A percentile compares a stretch with the other conserved stretches of the same genome.
phyloP scores from a whole-genome alignment of 495 filamentous ascomycete genomes.

The Acidomyces sp. region DNA sequence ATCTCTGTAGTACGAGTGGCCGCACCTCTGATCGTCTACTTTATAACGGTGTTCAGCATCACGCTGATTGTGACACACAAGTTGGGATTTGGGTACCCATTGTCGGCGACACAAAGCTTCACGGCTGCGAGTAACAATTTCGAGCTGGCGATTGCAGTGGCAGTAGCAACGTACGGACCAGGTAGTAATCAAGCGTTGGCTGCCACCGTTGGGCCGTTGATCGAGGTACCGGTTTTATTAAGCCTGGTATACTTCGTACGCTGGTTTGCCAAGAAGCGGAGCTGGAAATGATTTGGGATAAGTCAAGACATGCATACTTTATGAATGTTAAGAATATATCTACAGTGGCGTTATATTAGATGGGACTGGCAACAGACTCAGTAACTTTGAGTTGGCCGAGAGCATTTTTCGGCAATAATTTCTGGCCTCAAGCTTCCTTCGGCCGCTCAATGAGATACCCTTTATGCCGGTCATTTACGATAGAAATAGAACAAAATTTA shows the following conservation, averaged over 20 bases:
- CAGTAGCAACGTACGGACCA: slow-evolving; percentile 70
- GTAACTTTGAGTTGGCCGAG: too few species aligned
- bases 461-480: too few species aligned
- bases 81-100: slow-evolving; percentile 56
- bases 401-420: too few species aligned
- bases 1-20: slow-evolving; percentile 68
- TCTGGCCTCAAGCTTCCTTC: too few species aligned
- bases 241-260: slow-evolving; percentile 11
- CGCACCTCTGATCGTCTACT: slow-evolving; percentile 71
- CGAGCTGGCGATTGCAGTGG: slow-evolving; percentile 84
- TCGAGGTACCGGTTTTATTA: slow-evolving; percentile 56
- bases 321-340: too few species aligned
- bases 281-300: slow-evolving; percentile 15
- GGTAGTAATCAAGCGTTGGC: slow-evolving; percentile 75
- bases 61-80: slow-evolving; percentile 46
- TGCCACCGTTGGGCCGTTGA: slow-evolving; percentile 74
- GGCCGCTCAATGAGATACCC: too few species aligned
- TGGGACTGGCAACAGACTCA: too few species aligned
- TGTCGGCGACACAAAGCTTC: slow-evolving; percentile 72
- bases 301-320: too few species aligned
- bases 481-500: too few species aligned
- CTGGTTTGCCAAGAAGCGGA: slow-evolving; percentile 8
- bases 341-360: too few species aligned
- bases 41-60: slow-evolving; percentile 54
- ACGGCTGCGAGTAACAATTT: slow-evolving; percentile 96